Conservation (phyloP, 179 eudicot species). For the Nepenthes alata region DNA sequence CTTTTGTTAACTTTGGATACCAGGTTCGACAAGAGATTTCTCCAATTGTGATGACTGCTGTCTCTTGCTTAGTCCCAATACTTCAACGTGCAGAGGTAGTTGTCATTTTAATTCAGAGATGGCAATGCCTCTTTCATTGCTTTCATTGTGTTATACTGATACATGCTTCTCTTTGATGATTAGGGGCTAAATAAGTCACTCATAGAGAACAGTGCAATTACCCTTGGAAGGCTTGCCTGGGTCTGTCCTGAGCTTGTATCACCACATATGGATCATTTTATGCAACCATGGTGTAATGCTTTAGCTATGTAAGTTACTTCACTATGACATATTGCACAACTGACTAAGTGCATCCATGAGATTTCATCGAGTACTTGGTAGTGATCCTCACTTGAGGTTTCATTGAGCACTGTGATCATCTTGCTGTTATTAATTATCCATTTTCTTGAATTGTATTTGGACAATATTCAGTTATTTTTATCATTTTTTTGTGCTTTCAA, state of each 20-base stretch:
- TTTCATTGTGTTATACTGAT: not conserved
- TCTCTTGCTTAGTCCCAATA: constrained; percentile 73
- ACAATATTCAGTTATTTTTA: no score
- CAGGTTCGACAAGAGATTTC: constrained; percentile 85
- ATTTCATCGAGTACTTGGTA: no score
- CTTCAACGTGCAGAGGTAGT: constrained; percentile 87
- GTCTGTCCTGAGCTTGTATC: constrained; percentile 94
- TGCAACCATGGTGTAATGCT: constrained; percentile 88
- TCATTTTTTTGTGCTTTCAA: no score
- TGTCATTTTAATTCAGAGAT: constrained; percentile 5
- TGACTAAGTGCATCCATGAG: no score
- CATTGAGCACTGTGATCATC: no score
- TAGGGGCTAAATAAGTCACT: constrained; percentile 93
- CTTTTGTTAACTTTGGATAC: constrained; percentile 7
- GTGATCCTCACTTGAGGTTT: no score
- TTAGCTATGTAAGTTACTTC: constrained; percentile 56
- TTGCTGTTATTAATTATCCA: no score
- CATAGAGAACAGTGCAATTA: constrained; percentile 88
- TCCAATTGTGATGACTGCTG: constrained; percentile 68
- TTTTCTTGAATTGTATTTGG: no score
- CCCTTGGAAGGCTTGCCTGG: constrained; percentile 93
- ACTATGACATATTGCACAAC: not conserved
- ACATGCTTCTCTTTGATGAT: constrained; percentile 9
- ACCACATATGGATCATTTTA: constrained; percentile 94
- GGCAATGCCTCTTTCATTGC: not conserved